A percentile compares a stretch with the other conserved stretches of the same genome.
Conservation (phyloP, 371 early-diverging fungal genomes). For the Syncephalis plumigaleata region DNA sequence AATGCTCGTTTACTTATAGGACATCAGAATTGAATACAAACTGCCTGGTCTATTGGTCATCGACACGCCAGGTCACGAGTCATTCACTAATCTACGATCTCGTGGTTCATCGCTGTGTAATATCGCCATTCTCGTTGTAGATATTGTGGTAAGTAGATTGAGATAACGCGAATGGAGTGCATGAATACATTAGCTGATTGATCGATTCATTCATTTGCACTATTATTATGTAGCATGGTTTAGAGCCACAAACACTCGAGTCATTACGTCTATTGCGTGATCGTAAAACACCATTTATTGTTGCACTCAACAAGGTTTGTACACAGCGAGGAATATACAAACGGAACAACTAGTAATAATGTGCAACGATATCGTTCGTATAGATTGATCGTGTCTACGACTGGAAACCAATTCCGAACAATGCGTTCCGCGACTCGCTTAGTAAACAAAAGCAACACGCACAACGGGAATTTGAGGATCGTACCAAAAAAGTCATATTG, state of each 20-base stretch:
- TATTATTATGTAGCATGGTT: constrained; percentile 52
- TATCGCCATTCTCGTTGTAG: constrained; percentile 99
- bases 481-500: constrained; percentile 62
- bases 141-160: constrained; percentile 68
- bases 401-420: constrained; percentile 82
- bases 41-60: constrained; percentile 98
- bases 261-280: constrained; percentile 87
- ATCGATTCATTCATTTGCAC: too few species aligned
- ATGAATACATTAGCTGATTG: too few species aligned
- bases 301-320: constrained; percentile 90
- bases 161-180: too few species aligned
- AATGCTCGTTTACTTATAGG: too few species aligned
- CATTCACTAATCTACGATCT: constrained; percentile 96
- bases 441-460: constrained; percentile 62
- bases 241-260: constrained; percentile 99
- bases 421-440: constrained; percentile 66
- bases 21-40: constrained; percentile 28
- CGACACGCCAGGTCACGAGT: constrained; percentile 99
- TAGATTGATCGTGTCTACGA: constrained; percentile 94
- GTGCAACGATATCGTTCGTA: background rate
- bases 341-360: background rate
- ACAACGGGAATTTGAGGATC: constrained; percentile 76
- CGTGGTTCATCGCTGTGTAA: constrained; percentile 99
- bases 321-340: background rate
- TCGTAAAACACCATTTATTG: constrained; percentile 98